Base-by-base conservation (phyloP, 148 eudicot genomes). In the Rhododendron mucronatum region DNA sequence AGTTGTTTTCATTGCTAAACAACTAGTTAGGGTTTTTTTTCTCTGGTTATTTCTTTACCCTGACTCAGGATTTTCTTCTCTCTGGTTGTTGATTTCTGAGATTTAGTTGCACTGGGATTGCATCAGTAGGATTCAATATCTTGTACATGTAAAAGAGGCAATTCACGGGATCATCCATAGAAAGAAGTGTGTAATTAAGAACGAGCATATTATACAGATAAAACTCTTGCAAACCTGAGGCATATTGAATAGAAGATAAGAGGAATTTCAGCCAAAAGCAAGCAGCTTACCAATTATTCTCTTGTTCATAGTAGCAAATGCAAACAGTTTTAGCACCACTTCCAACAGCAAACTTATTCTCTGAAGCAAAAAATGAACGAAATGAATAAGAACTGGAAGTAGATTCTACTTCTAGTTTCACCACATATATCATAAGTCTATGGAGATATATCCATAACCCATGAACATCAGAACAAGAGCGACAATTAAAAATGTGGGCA, bases 321-420 rank as follows among this genome's bases (percentile, higher is more conserved):
- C 99, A 97, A 88, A 97, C 98, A 86, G 99, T 94, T 91, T 97
- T 97, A 81, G 99, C 99, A 88, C 99, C 99, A 90, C 99, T 97
- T 88, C 99, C 99, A 88, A 97, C 99, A 87, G 99, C 98, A 87
- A 97, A 97, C 92, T 97, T 97, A 91, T 97, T 97, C 87, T 95
- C 99, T 97, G 93, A 84, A 86, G 86, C 80, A 84, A 84, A 75
- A 26, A 86, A 65, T 61, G 57, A 83, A 48, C 20, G 28, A 84
- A 85, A 39, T 5, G 15, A 55, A 84, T 79, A 83, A 85, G 85
- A 84, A 67, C 37, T 53, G 18, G 61, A 37, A 83, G 18, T 35
- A 84, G 18, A 26, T 63, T 83, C 21, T 65, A 44, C 76, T 37
- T 41, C 35, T 23, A 41, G 50, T 82, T n/a, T 37, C 75, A 82